A percentile compares a stretch with the other conserved stretches of the same genome.
These are phyloP conservation scores for Graphilbum ipis-grandicollis DNA, from an alignment of 2,329 filamentous ascomycete genomes.

Conservation along the genomic window DNA sequence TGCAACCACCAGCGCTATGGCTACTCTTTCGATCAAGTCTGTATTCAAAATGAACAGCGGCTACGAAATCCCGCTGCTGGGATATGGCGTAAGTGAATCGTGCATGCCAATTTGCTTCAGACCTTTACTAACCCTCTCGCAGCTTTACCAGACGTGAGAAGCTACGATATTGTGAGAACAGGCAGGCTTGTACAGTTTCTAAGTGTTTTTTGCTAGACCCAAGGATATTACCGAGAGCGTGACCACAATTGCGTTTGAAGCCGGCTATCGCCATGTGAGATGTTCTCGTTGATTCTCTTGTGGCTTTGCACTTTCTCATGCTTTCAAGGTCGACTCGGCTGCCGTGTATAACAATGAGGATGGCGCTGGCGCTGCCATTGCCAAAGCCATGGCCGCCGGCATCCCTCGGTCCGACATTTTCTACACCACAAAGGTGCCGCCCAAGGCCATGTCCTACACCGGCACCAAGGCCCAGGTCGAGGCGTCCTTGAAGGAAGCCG, in stretches of 20 bases:
- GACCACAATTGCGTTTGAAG: constrained; percentile 20
- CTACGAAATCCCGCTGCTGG: constrained; percentile 31
- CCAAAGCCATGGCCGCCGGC: constrained; percentile 29
- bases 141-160: constrained; percentile 38
- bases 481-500: constrained; percentile 41
- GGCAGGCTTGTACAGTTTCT: too few relatives aligned
- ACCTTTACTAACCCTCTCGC: not conserved
- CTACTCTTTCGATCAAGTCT: constrained; percentile 27
- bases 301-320: too few relatives aligned
- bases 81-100: constrained; percentile 31
- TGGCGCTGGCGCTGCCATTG: constrained; percentile 41
- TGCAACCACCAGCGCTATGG: not conserved
- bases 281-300: too few relatives aligned
- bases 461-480: constrained; percentile 46
- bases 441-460: constrained; percentile 35
- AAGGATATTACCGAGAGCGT: constrained; percentile 4
- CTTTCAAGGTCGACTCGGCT: constrained; percentile 42
- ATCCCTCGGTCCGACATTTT: constrained; percentile 37
- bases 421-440: constrained; percentile 41
- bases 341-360: constrained; percentile 47
- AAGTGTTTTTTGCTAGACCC: constrained; percentile 1
- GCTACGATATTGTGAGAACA: too few relatives aligned
- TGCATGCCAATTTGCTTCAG: too few relatives aligned
- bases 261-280: constrained; percentile 28
- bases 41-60: constrained; percentile 36